Evolutionary conservation across 306 rosid species (phyloP).

Genomic region (Quercus gilva): DNA sequence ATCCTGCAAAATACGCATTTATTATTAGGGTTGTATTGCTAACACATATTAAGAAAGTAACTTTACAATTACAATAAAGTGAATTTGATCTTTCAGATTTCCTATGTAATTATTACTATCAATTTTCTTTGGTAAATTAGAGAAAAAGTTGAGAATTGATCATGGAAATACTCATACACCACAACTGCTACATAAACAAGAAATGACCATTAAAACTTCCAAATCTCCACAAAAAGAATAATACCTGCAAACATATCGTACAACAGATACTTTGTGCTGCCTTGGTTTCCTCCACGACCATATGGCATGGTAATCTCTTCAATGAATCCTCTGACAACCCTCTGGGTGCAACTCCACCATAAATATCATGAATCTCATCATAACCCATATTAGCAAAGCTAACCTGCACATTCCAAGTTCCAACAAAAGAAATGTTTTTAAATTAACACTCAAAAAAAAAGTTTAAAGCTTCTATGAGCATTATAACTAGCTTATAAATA

Average conservation of each 20-base stretch:
- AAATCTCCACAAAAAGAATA: constrained; percentile 8
- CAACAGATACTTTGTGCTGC: constrained; percentile 48
- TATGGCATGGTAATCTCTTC: constrained; percentile 58
- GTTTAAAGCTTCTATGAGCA: not conserved
- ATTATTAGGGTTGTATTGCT: not conserved
- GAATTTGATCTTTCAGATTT: not conserved
- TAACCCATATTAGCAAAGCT: constrained; percentile 31
- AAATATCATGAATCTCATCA: constrained; percentile 48
- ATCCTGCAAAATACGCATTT: constrained; percentile 42
- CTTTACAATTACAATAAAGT: not conserved
- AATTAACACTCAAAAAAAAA: not conserved
- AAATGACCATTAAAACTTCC: not conserved
- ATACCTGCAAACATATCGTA: constrained; percentile 79
- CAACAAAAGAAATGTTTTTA: constrained; percentile 1
- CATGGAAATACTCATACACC: not conserved
- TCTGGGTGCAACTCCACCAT: constrained; percentile 43
- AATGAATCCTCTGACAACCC: constrained; percentile 62
- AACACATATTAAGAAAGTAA: not conserved
- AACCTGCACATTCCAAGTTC: constrained; percentile 47
- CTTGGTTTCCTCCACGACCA: constrained; percentile 43
- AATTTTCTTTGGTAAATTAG: not conserved
- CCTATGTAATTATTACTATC: not conserved
- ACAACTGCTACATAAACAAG: not conserved
- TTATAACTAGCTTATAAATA: not conserved
- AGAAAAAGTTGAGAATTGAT: not conserved